A percentile compares a stretch with the other conserved stretches of the same genome.
phyloP scores from a whole-genome alignment of 2,329 filamentous ascomycete species.

The Fusarium sp. region DNA sequence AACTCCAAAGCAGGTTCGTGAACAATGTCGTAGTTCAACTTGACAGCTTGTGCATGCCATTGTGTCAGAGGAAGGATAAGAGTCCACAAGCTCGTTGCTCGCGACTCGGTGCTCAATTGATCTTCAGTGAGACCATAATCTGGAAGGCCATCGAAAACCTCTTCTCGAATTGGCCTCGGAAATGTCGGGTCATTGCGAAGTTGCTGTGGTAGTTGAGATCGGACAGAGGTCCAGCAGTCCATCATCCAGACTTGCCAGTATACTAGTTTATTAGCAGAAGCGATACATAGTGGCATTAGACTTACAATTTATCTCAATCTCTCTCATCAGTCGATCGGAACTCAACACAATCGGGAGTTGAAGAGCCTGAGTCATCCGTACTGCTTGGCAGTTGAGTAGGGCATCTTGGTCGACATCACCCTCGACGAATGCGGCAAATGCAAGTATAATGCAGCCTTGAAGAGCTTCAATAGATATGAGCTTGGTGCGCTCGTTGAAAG shows the following conservation, averaged over 20 bases:
- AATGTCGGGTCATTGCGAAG: background rate
- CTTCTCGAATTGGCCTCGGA: background rate
- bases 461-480: background rate
- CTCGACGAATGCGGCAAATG: background rate
- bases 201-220: background rate
- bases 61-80: background rate
- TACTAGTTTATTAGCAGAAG: background rate
- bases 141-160: background rate
- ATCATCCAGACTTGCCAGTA: conserved; percentile 6
- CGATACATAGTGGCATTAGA: background rate
- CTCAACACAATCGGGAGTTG: background rate
- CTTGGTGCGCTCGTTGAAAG: background rate
- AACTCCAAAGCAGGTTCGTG: background rate
- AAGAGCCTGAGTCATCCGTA: conserved; percentile 1
- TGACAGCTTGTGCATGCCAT: background rate
- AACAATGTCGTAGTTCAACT: background rate
- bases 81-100: background rate
- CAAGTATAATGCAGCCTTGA: background rate
- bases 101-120: background rate
- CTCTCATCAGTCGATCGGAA: background rate
- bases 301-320: background rate
- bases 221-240: background rate
- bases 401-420: background rate
- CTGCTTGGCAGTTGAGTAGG: background rate
- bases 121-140: background rate